Evolutionary conservation across 148 eudicot species (phyloP).

Genomic region (Persicaria tinctoria): DNA sequence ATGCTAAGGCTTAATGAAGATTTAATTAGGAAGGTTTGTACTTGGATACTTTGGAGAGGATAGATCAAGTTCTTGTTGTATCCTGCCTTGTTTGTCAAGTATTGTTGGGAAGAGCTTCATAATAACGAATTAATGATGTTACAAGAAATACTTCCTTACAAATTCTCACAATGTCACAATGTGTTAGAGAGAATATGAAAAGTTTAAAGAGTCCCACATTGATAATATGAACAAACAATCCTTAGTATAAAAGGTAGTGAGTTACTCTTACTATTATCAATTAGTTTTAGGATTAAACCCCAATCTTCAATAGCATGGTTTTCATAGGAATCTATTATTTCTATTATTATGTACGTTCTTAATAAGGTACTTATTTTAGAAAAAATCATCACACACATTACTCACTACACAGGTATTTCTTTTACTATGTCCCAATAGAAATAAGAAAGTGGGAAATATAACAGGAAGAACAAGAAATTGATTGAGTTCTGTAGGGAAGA

Average conservation of each 20-base stretch:
- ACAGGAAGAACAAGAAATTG: no score
- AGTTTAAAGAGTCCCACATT: neutral
- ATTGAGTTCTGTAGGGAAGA: no score
- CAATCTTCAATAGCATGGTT: neutral
- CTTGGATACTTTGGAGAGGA: neutral
- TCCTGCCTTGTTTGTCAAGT: neutral
- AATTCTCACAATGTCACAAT: neutral
- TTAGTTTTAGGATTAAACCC: no score
- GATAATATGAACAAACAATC: no score
- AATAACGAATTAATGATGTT: neutral
- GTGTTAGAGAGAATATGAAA: no score
- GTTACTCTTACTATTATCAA: no score
- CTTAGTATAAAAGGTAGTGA: no score
- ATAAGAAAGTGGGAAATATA: no score
- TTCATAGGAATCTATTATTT: neutral
- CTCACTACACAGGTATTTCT: no score
- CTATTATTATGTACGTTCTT: neutral
- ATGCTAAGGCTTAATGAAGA: constrained; percentile 95
- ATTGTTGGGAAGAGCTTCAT: neutral
- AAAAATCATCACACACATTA: no score
- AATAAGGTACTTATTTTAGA: neutral
- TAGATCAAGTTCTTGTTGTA: neutral
- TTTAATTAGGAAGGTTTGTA: constrained; percentile 74
- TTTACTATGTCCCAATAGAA: no score
- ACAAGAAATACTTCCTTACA: neutral